Evolutionary conservation across 306 rosid genomes (phyloP).

Genomic region (Vigna hirtella): DNA sequence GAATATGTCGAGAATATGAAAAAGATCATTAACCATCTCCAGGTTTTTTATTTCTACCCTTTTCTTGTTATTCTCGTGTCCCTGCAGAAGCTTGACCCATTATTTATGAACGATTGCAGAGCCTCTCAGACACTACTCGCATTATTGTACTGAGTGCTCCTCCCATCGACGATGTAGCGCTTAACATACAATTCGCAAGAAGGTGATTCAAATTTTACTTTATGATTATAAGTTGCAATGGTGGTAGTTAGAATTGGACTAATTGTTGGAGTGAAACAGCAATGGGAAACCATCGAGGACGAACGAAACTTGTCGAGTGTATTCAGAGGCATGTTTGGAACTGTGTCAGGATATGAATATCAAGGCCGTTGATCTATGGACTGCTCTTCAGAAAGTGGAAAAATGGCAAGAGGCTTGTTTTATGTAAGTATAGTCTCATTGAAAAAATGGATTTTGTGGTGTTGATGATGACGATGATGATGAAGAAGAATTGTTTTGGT

Average conservation of each 20-base stretch:
- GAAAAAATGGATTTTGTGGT: too few species aligned
- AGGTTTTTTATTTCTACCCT: conserved; percentile 49
- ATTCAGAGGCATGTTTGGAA: conserved; percentile 72
- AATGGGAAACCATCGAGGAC: conserved; percentile 28
- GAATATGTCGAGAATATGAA: conserved; percentile 76
- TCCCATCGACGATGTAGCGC: conserved; percentile 56
- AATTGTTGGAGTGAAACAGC: conserved; percentile 41
- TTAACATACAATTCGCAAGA: too few species aligned
- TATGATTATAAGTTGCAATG: too few species aligned
- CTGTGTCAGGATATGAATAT: conserved; percentile 60
- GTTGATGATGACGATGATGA: too few species aligned
- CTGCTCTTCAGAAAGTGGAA: conserved; percentile 56
- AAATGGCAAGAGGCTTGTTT: conserved; percentile 68
- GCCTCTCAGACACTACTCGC: conserved; percentile 66
- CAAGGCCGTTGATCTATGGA: conserved; percentile 67
- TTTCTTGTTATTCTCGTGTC: neutral
- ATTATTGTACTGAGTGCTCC: conserved; percentile 69
- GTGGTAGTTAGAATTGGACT: neutral
- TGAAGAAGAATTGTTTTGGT: too few species aligned
- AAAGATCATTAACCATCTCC: conserved; percentile 62
- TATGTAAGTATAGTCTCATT: conserved; percentile 51
- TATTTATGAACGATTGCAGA: conserved; percentile 47
- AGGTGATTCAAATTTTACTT: too few species aligned
- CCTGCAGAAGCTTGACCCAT: conserved; percentile 3
- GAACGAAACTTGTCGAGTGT: conserved; percentile 53